phyloP scores from a whole-genome alignment of 768 basidiomycete species.

The Panaeolus papilionaceus region DNA sequence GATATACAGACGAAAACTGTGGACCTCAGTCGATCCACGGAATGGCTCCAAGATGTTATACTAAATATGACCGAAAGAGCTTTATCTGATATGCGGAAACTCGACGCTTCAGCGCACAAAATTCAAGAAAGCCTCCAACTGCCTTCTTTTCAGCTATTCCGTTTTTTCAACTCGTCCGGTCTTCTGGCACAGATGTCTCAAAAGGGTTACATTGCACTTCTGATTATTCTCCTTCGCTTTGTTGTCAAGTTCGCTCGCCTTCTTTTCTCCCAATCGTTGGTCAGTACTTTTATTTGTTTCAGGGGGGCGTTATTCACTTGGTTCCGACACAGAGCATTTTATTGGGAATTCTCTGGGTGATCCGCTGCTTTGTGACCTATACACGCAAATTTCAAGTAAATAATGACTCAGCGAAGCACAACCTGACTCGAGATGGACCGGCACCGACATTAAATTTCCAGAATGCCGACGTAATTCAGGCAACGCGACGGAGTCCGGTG shows the following conservation, averaged over 20 bases:
- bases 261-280: not conserved
- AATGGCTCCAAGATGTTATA: not conserved
- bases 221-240: not conserved
- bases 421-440: not conserved
- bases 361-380: not conserved
- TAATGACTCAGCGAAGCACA: not conserved
- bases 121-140: constrained; percentile 4
- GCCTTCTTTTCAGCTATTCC: not conserved
- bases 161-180: not conserved
- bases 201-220: not conserved
- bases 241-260: not conserved
- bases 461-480: not conserved
- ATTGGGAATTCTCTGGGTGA: not conserved
- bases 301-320: not conserved
- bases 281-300: not conserved
- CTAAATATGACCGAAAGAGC: not conserved
- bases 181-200: not conserved
- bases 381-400: not conserved
- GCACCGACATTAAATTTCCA: not conserved
- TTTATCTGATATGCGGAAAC: not conserved
- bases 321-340: not conserved
- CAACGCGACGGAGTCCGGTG: not conserved
- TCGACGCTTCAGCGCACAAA: not conserved
- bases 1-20: not conserved
- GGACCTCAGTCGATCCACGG: not conserved